Evolutionary conservation across 257 asterid species (phyloP).

Genomic region (Salvia rosmarinus): DNA sequence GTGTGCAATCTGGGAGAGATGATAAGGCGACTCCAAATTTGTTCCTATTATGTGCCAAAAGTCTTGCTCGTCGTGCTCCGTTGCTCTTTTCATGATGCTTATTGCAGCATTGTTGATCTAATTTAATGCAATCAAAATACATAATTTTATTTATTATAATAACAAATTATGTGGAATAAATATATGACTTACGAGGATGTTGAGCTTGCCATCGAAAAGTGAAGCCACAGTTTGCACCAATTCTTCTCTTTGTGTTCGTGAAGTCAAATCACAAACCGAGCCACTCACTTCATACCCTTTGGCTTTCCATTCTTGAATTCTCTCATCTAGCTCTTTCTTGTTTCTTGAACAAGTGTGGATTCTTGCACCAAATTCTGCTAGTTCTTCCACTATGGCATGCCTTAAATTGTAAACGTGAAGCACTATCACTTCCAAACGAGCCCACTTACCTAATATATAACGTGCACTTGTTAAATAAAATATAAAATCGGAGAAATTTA

Average conservation of each 20-base stretch:
- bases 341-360: constrained; percentile 58
- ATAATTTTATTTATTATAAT: neutral
- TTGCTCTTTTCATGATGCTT: constrained; percentile 39
- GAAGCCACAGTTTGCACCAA: constrained; percentile 51
- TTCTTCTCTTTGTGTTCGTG: constrained; percentile 44
- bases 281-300: constrained; percentile 59
- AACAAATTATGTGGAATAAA: no score
- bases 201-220: constrained; percentile 52
- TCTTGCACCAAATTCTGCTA: constrained; percentile 59
- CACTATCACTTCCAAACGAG: no score
- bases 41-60: constrained; percentile 44
- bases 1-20: constrained; percentile 53
- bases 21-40: constrained; percentile 50
- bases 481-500: neutral
- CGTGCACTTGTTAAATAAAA: neutral
- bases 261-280: constrained; percentile 54
- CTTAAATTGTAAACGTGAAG: constrained; percentile 22
- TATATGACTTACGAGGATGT: constrained; percentile 51
- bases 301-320: constrained; percentile 47
- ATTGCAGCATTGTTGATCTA: constrained; percentile 53
- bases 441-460: no score
- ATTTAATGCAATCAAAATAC: neutral
- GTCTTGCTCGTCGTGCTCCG: constrained; percentile 45
- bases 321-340: constrained; percentile 37
- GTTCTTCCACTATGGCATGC: constrained; percentile 60